Evolutionary conservation across 2,329 filamentous ascomycete genomes (phyloP), one percentile per base, ranked within the genome.

Genomic region (Colletotrichum magnum): DNA sequence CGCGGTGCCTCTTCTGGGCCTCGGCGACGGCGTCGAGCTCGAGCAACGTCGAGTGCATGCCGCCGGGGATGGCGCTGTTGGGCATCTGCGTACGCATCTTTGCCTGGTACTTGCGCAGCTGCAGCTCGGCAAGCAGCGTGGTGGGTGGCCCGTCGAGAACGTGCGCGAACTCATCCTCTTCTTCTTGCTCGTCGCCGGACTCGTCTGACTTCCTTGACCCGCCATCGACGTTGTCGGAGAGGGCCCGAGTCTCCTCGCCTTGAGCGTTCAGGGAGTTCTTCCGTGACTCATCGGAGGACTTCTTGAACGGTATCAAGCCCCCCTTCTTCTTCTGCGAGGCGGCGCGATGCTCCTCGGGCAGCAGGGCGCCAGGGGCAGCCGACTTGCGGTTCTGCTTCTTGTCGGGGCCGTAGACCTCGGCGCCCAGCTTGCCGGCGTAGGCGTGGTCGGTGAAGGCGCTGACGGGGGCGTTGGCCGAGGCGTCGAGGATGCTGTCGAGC

Each of bases 1-100:
- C 88, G 45, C 95, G 89, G 32, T 92, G 87, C 72, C 91, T 90
- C 73, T 91, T 91, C 78, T 97, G 93, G 26, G 94, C 88, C 79
- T 98, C 93, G 24, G 94, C 93, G 32, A 98, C 94, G 0, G 94
- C 93, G 76, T 99, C 95, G 73, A 98, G 88, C 77, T 99, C 90
- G 1, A 99, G 85, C 4, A 99, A 86, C 0, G 96, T 99, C 15
- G 93, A 93, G 72, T 96, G 94, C 87, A 97, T 91, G n/a, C 94
- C 95, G 63, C 92, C 90, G 21, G 92, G 91, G 73, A 85, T 85
- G 2, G 82, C 80, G 52, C 86, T 89, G 39, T 88, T 85, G 24
- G 91, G 86, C 15, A 92, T 92, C 24, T 90, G 88, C 36, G 92
- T 96, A 43, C 96, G 90, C 71, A 91, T 86, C 79, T 94, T 95